Percentiles rank a stretch among this genome's conserved stretches.
phyloP scores from a whole-genome alignment of 1,284 basidiomycete genomes.

The Pyrrhoderma lamaoense region DNA sequence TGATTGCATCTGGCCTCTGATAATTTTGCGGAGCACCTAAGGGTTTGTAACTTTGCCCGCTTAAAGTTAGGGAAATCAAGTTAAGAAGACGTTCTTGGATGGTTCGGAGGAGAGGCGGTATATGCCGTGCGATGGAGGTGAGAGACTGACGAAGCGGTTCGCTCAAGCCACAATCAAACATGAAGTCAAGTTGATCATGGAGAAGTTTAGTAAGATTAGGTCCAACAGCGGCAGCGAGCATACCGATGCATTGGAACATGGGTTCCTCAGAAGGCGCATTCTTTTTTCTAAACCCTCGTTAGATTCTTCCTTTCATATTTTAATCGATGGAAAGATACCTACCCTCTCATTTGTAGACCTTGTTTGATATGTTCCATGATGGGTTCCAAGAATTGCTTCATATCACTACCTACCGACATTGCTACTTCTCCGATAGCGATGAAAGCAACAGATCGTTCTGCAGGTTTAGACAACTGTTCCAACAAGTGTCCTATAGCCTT shows the following conservation, averaged over 20 bases:
- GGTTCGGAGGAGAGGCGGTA: constrained; percentile 85
- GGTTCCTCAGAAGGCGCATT: constrained; percentile 91
- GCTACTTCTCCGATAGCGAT: constrained; percentile 88
- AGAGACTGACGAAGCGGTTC: constrained; percentile 86
- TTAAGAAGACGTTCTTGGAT: constrained; percentile 93
- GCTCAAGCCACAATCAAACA: constrained; percentile 93
- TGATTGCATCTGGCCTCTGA: constrained; percentile 44
- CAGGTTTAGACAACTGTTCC: constrained; percentile 82
- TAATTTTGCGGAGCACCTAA: constrained; percentile 70
- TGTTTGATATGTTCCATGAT: constrained; percentile 89
- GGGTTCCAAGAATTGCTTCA: constrained; percentile 93
- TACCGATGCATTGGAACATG: constrained; percentile 96
- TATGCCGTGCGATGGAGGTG: constrained; percentile 79
- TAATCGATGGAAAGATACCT: constrained; percentile 28
- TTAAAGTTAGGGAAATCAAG: constrained; percentile 71
- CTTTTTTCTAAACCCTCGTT: constrained; percentile 60
- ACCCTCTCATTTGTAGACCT: constrained; percentile 83
- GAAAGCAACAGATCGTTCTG: constrained; percentile 69
- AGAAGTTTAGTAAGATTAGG: constrained; percentile 93
- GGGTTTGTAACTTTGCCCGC: constrained; percentile 79
- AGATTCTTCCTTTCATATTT: constrained; percentile 14
- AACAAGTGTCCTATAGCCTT: constrained; percentile 89
- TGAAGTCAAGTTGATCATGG: constrained; percentile 94
- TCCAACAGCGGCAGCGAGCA: constrained; percentile 93
- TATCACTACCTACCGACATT: constrained; percentile 85